Evolutionary conservation across 495 filamentous ascomycete species (phyloP).

Genomic region (Cercophora newfieldiana): DNA sequence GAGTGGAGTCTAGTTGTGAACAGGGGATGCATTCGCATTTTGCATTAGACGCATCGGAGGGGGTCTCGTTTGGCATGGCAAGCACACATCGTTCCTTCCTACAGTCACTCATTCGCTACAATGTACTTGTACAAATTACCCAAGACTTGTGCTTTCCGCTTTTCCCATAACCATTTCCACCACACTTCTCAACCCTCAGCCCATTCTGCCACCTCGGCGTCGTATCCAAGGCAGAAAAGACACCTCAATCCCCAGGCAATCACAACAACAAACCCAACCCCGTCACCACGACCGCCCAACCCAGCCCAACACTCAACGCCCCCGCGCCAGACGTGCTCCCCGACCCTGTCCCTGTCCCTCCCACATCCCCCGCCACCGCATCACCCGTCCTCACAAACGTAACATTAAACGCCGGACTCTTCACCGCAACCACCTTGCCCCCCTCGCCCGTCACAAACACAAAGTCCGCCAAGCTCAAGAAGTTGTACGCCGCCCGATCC

Average conservation of each 20-base stretch:
- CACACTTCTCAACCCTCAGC: not conserved
- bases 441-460: slow-evolving; percentile 16
- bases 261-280: not conserved
- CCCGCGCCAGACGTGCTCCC: not conserved
- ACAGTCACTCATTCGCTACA: too few relatives aligned
- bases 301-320: too few relatives aligned
- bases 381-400: not conserved
- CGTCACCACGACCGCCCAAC: not conserved
- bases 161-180: too few relatives aligned
- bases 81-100: too few relatives aligned
- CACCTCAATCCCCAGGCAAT: not conserved
- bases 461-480: slow-evolving; percentile 18
- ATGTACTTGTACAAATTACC: too few relatives aligned
- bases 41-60: not conserved
- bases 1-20: not conserved
- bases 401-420: slow-evolving; percentile 5
- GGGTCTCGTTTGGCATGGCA: too few relatives aligned
- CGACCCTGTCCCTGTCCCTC: not conserved
- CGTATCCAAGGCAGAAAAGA: too few relatives aligned
- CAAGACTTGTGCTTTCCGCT: too few relatives aligned
- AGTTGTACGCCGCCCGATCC: slow-evolving; percentile 34
- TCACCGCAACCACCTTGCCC: slow-evolving; percentile 15
- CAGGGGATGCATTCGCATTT: not conserved
- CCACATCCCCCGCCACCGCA: not conserved
- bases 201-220: not conserved